phyloP scores from a whole-genome alignment of 257 asterid genomes.

The Nicotiana tomentosiformis region DNA sequence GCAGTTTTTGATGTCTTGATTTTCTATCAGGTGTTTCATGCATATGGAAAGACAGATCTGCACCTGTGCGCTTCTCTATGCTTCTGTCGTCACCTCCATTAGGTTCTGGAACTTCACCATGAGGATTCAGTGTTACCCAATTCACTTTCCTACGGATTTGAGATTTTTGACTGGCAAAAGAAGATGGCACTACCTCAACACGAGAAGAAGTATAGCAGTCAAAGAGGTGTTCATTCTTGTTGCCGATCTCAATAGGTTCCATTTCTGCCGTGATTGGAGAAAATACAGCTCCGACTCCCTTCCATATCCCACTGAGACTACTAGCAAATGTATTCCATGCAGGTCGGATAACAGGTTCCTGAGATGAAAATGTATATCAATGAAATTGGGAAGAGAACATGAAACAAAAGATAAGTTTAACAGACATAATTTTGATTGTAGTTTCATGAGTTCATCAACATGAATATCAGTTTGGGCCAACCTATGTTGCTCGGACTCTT shows the following conservation, averaged over 20 bases:
- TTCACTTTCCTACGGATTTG: slow-evolving; percentile 62
- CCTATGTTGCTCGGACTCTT: too few species aligned
- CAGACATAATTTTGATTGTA: neutral
- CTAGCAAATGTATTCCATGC: slow-evolving; percentile 88
- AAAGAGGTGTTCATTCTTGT: slow-evolving; percentile 65
- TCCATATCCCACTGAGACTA: slow-evolving; percentile 97
- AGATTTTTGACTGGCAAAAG: slow-evolving; percentile 45
- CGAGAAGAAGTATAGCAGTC: slow-evolving; percentile 78
- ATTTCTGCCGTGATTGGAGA: slow-evolving; percentile 92
- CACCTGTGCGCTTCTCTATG: slow-evolving; percentile 17
- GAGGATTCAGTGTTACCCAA: slow-evolving; percentile 86
- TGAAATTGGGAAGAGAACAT: neutral
- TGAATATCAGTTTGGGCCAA: neutral
- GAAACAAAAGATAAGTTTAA: neutral
- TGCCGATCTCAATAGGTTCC: slow-evolving; percentile 90
- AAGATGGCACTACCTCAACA: slow-evolving; percentile 47
- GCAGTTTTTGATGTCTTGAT: slow-evolving; percentile 33
- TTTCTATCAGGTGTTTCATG: slow-evolving; percentile 23
- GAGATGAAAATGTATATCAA: slow-evolving; percentile 13
- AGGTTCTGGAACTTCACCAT: slow-evolving; percentile 56
- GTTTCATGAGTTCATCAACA: neutral
- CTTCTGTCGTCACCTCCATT: slow-evolving; percentile 26
- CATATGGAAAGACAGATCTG: slow-evolving; percentile 17
- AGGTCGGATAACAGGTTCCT: slow-evolving; percentile 95
- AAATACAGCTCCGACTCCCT: slow-evolving; percentile 97